phyloP scores from a whole-genome alignment of 2,329 filamentous ascomycete species.

The Calonectria pauciramosa region DNA sequence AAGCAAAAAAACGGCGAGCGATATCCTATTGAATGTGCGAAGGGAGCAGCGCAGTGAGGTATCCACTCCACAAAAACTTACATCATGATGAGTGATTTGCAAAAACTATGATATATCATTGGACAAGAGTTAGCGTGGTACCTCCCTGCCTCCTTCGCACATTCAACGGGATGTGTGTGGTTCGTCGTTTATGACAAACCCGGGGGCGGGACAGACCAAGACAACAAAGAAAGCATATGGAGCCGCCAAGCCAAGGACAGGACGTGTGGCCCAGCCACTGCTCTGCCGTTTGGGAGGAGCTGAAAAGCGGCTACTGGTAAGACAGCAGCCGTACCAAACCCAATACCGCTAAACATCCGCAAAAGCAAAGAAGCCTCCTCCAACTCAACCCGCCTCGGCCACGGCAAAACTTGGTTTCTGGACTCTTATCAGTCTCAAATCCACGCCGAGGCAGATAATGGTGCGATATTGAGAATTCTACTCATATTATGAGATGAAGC shows the following conservation, averaged over 20 bases:
- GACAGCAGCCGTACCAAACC: not conserved
- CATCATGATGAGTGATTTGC: too few species aligned
- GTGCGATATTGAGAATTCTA: not conserved
- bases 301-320: not conserved
- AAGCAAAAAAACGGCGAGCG: not conserved
- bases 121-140: too few species aligned
- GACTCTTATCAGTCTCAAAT: not conserved
- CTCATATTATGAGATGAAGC: not conserved
- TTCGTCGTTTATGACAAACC: not conserved
- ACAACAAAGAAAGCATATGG: not conserved
- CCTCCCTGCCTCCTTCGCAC: too few species aligned
- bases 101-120: too few species aligned
- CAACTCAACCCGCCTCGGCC: not conserved
- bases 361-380: not conserved
- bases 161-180: too few species aligned
- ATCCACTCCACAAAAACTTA: too few species aligned
- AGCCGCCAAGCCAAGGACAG: not conserved
- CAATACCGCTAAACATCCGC: not conserved
- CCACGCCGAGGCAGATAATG: not conserved
- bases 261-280: not conserved
- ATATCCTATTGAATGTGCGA: too few species aligned
- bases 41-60: too few species aligned
- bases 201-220: not conserved
- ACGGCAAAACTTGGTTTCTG: too few species aligned
- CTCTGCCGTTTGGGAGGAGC: not conserved